A percentile compares a stretch with the other conserved stretches of the same genome.
Evolutionary conservation across 441 rosid genomes (phyloP).

Genomic region (Corymbia calophylla): DNA sequence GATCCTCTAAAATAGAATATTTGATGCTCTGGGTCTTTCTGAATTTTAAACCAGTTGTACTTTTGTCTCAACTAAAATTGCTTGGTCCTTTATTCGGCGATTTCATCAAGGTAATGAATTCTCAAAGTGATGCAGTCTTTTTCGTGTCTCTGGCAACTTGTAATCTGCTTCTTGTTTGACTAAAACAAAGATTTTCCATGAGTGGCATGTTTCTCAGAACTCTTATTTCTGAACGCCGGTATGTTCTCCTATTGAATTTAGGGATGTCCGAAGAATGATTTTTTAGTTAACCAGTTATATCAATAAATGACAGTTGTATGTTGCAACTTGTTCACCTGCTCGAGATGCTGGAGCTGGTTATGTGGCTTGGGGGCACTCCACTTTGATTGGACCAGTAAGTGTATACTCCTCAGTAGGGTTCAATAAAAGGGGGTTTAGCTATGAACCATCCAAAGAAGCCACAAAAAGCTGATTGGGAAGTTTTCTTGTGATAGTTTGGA

Average conservation of each 20-base stretch:
- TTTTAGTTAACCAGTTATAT: neutral
- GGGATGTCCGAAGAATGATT: neutral
- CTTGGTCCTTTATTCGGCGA: neutral
- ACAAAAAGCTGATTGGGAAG: neutral
- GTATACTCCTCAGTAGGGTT: neutral
- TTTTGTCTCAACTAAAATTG: neutral
- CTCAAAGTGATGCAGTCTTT: neutral
- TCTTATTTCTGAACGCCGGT: neutral
- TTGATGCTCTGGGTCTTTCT: neutral
- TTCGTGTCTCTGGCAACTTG: neutral
- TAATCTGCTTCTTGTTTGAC: neutral
- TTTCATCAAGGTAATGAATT: neutral
- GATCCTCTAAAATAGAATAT: neutral
- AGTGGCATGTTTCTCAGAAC: neutral
- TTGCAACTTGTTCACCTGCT: slow-evolving; percentile 95
- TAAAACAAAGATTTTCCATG: neutral
- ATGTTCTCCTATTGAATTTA: neutral
- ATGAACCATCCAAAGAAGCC: neutral
- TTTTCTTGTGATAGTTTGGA: slow-evolving; percentile 58
- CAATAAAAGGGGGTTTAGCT: neutral
- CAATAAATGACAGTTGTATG: slow-evolving; percentile 54
- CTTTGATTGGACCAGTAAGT: slow-evolving; percentile 90
- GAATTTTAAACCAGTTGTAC: neutral
- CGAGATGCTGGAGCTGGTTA: slow-evolving; percentile 69
- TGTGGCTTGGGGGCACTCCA: slow-evolving; percentile 99